Base-by-base conservation (phyloP, 2,329 filamentous ascomycete species). In the Arthrobotrys conoides region DNA sequence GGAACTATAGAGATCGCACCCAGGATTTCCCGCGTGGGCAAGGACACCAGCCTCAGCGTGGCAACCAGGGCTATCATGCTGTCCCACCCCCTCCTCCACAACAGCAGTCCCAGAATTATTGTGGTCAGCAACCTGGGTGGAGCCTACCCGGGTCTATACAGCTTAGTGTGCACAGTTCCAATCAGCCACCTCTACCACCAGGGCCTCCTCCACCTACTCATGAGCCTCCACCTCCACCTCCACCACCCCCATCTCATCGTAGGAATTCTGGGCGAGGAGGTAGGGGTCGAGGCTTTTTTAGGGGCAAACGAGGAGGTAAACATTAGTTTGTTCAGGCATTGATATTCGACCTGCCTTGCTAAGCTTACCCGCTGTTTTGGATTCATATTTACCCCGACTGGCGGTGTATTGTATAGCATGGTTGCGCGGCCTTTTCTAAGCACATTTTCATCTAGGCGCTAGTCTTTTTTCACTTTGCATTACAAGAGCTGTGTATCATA, bases 21-120 rank as follows among this genome's bases (percentile, higher is more conserved):
- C 72, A 76, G n/a, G 73, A 77, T 49, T 77, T 77, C 24, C 73
- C 67, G 8, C 75, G 75, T 36, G 68, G 75, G n/a, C 44, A 64
- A 36, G 53, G 33, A 38, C 63, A 55, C 4, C 68, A 65, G 33
- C 68, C 75, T 16, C 55, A 53, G 12, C 68, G 68, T 48, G 67
- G 73, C 12, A 66, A 51, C 10, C 67, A 71, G 24, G 44, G 55
- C 10, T 72, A 72, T 44, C 68, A 78, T 51, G 75, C 69, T 18
- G 68, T 68, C 16, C 73, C 73, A 16, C 73, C 73, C 9, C 75
- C 75, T n/a, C 46, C 57, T 1, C 49, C 57, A 6, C 33, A n/a
- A 3, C 53, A 10, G 22, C 67, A 51, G 48, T 4, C 65, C 30
- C 33, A 48, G 63, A 24, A 49, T n/a, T 57, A 68, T 24, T 27